Conservation (phyloP, 139 green algal genomes). For the Microglena sp. region DNA sequence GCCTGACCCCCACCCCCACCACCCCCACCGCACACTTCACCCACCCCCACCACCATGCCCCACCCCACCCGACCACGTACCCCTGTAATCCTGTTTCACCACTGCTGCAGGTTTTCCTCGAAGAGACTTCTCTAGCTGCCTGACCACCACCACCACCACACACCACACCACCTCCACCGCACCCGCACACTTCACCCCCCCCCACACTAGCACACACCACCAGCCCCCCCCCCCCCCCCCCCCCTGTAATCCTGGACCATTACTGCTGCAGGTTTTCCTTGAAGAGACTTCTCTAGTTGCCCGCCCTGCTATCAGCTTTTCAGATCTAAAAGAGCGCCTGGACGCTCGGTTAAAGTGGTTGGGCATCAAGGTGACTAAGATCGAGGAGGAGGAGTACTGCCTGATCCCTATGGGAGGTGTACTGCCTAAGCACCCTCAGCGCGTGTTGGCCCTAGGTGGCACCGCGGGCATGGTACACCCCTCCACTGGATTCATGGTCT, state of each 20-base stretch:
- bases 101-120: background rate
- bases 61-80: too few relatives aligned
- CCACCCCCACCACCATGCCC: too few relatives aligned
- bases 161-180: background rate
- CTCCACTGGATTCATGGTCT: conserved; percentile 92
- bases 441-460: conserved; percentile 88
- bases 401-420: conserved; percentile 97
- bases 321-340: conserved; percentile 83
- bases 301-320: conserved; percentile 76
- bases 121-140: background rate
- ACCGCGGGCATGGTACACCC: conserved; percentile 93
- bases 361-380: conserved; percentile 51
- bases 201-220: too few relatives aligned
- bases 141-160: background rate
- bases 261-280: conserved; percentile 62
- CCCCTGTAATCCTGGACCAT: too few relatives aligned
- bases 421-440: conserved; percentile 86
- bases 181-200: too few relatives aligned
- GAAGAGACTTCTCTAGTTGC: conserved; percentile 95
- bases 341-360: conserved; percentile 70
- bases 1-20: too few relatives aligned
- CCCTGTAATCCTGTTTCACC: too few relatives aligned
- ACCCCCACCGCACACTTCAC: too few relatives aligned
- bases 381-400: conserved; percentile 97
- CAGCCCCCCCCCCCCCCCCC: too few relatives aligned